Percentiles rank a stretch among this genome's conserved stretches.
These are phyloP conservation scores for Batrachochytrium dendrobatidis DNA, from an alignment of 371 early-diverging fungal genomes.

Conservation along the genomic window DNA sequence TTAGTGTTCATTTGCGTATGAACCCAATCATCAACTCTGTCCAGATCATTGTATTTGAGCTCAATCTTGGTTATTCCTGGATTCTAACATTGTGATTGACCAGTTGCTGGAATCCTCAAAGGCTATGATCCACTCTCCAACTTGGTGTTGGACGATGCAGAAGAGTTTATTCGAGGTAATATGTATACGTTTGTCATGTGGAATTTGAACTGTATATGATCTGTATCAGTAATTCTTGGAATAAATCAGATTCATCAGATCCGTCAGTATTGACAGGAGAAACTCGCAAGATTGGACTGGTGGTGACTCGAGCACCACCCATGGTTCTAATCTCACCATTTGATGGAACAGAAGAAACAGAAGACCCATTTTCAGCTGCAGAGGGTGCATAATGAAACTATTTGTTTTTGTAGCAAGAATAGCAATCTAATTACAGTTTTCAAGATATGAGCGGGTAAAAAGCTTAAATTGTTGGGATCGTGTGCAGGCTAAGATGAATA, in stretches of 20 bases:
- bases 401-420: too few relatives aligned
- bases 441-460: too few relatives aligned
- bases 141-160: constrained; percentile 86
- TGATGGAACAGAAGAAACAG: constrained; percentile 84
- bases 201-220: not conserved
- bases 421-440: too few relatives aligned
- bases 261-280: constrained; percentile 52
- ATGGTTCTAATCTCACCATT: constrained; percentile 85
- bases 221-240: not conserved
- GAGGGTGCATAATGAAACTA: too few relatives aligned
- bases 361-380: constrained; percentile 66
- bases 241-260: constrained; percentile 57
- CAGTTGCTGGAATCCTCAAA: constrained; percentile 85
- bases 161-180: constrained; percentile 74
- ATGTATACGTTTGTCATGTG: constrained; percentile 9
- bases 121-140: constrained; percentile 90
- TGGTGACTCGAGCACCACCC: constrained; percentile 85
- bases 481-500: too few relatives aligned
- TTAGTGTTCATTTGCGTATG: not conserved
- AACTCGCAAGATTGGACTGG: constrained; percentile 70
- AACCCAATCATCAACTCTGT: not conserved
- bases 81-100: not conserved
- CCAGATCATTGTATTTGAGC: not conserved
- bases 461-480: too few relatives aligned
- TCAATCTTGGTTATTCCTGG: constrained; percentile 11